A percentile compares a stretch with the other conserved stretches of the same genome.
These are phyloP conservation scores for Rhododendron simsii DNA, from an alignment of 148 eudicot species.

Conservation along the genomic window DNA sequence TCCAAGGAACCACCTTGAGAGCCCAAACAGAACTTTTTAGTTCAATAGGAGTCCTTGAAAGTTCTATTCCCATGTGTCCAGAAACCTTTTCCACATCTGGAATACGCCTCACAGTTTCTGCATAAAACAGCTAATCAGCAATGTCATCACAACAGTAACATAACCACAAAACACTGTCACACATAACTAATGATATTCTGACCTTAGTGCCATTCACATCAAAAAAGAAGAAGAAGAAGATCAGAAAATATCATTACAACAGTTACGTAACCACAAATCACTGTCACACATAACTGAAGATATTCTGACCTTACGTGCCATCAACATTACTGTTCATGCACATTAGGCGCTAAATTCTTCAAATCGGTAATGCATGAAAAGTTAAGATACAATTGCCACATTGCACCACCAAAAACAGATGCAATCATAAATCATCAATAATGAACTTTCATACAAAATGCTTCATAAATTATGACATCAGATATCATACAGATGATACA, in stretches of 20 bases:
- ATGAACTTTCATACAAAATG: not conserved
- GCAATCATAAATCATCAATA: not conserved
- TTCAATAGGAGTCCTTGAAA: constrained; percentile 71
- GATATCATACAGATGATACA: not conserved
- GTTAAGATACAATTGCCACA: not conserved
- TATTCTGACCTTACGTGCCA: not conserved
- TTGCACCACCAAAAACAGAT: not conserved
- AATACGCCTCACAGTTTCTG: constrained; percentile 72
- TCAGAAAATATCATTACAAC: not conserved
- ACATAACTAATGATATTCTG: not conserved
- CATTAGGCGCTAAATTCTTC: not conserved
- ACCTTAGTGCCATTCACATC: not conserved
- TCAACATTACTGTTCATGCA: not conserved
- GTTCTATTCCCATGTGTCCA: constrained; percentile 75
- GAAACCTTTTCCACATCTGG: constrained; percentile 58
- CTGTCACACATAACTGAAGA: not conserved
- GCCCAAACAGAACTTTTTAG: constrained; percentile 79
- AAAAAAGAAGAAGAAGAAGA: not conserved
- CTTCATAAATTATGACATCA: not conserved
- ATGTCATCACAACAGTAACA: not conserved
- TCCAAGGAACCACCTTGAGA: constrained; percentile 96
- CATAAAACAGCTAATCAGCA: constrained; percentile 19
- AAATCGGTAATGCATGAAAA: not conserved
- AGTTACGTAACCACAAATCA: not conserved
- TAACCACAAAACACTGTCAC: not conserved